Conservation (phyloP, 179 eudicot genomes). For the Spergularia azorica region DNA sequence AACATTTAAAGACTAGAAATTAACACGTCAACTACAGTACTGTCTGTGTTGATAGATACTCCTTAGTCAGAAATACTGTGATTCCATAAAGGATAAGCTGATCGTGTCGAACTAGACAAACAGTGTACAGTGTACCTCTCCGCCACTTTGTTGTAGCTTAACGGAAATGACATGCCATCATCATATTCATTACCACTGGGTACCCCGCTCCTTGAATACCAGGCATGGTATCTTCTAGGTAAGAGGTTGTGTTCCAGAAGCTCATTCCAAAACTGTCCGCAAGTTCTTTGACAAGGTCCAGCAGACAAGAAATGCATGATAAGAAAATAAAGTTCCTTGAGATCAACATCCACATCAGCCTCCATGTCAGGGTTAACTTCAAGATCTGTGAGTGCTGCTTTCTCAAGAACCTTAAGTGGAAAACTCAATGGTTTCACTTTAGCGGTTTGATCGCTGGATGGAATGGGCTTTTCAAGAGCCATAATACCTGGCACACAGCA, state of each 20-base stretch:
- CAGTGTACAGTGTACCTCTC: conserved; percentile 63
- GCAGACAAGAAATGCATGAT: conserved; percentile 93
- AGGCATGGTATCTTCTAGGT: conserved; percentile 94
- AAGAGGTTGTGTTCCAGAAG: conserved; percentile 92
- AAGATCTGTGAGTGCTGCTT: conserved; percentile 43
- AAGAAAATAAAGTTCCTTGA: conserved; percentile 79
- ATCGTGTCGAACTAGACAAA: background rate
- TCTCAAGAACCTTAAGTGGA: conserved; percentile 50
- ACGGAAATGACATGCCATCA: conserved; percentile 81
- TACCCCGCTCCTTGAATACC: conserved; percentile 84
- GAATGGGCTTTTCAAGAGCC: conserved; percentile 73
- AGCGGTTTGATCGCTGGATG: conserved; percentile 44
- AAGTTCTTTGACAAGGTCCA: conserved; percentile 94
- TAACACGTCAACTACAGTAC: background rate
- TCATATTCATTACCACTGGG: conserved; percentile 85
- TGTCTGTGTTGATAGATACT: background rate
- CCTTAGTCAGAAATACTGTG: conserved; percentile 1
- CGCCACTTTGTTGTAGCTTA: conserved; percentile 74
- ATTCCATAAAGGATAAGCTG: background rate
- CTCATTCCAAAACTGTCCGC: conserved; percentile 98
- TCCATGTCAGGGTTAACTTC: conserved; percentile 40
- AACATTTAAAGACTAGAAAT: background rate
- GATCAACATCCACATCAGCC: conserved; percentile 71
- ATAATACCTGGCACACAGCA: conserved; percentile 47
- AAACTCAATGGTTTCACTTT: conserved; percentile 62